These are phyloP conservation scores for Starmerella potacharoeniae DNA, from an alignment of 805 yeast species.

Conservation along the genomic window DNA sequence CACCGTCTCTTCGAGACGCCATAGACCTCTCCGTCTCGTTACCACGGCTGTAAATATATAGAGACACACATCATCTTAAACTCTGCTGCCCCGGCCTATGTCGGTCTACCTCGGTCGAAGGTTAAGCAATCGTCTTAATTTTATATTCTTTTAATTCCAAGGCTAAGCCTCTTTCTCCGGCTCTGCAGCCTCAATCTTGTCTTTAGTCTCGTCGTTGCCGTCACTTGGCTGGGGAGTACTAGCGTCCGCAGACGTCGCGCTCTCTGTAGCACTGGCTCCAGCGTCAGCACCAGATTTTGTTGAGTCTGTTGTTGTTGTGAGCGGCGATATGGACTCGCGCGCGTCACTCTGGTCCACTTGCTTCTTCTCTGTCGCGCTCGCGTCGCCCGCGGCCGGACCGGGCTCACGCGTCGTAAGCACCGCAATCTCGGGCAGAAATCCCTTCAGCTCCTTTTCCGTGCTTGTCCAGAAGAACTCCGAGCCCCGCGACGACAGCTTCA, in stretches of 20 bases:
- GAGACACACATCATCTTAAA: no score
- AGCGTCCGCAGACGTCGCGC: background rate
- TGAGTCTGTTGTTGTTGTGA: background rate
- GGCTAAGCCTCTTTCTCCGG: no score
- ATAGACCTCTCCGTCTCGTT: no score
- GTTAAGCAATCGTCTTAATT: no score
- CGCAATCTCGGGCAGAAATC: constrained; percentile 31
- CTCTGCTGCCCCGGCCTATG: no score
- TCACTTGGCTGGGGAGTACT: background rate
- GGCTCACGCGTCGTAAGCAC: constrained; percentile 16
- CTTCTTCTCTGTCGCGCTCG: background rate
- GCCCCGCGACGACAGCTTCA: constrained; percentile 28
- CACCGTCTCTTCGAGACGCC: no score
- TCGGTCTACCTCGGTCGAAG: no score
- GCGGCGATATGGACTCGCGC: background rate
- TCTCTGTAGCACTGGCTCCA: background rate
- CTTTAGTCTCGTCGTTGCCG: no score
- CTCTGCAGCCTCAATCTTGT: no score
- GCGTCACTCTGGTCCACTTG: background rate
- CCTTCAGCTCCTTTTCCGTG: constrained; percentile 30
- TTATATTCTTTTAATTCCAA: no score
- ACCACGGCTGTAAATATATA: no score
- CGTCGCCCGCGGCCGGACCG: background rate
- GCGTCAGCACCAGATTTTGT: background rate
- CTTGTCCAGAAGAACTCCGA: constrained; percentile 29